Percentiles rank a stretch among this genome's conserved stretches.
Conservation (phyloP, 345 rosid species). For the Mercurialis annua region DNA sequence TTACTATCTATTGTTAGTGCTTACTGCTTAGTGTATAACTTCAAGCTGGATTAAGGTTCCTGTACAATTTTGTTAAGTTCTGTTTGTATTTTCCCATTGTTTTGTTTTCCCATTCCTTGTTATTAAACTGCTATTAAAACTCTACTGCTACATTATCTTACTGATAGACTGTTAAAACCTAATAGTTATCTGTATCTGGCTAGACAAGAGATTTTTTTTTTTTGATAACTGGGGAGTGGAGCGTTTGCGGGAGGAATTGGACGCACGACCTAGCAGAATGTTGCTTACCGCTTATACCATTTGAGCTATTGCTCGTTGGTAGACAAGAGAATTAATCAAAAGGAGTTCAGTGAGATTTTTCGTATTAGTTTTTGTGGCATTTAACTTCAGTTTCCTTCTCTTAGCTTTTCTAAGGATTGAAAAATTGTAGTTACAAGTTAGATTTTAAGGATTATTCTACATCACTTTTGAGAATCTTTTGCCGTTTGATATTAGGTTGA, state of each 20-base stretch:
- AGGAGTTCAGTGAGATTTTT: conserved; percentile 1
- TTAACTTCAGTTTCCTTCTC: conserved; percentile 1
- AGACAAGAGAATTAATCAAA: background rate
- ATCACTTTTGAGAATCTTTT: no score
- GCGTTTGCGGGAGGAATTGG: background rate
- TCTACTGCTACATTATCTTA: background rate
- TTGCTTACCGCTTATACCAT: background rate
- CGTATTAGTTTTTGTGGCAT: background rate
- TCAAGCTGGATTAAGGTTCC: background rate
- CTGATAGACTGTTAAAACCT: background rate
- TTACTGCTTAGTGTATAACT: background rate
- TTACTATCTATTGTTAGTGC: background rate
- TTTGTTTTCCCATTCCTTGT: background rate
- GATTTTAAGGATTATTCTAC: background rate
- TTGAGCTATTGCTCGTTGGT: background rate
- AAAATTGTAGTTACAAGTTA: background rate
- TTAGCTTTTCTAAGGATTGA: background rate
- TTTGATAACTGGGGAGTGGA: no score
- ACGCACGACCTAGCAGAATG: background rate
- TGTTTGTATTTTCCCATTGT: background rate
- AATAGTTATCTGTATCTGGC: background rate
- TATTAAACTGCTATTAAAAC: background rate
- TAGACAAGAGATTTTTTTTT: no score
- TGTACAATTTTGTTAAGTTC: background rate
- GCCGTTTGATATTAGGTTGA: no score